A percentile compares a stretch with the other conserved stretches of the same genome.
These are phyloP conservation scores for Paratinospora sagittata DNA, from an alignment of 164 flowering plant genomes.

Conservation along the genomic window DNA sequence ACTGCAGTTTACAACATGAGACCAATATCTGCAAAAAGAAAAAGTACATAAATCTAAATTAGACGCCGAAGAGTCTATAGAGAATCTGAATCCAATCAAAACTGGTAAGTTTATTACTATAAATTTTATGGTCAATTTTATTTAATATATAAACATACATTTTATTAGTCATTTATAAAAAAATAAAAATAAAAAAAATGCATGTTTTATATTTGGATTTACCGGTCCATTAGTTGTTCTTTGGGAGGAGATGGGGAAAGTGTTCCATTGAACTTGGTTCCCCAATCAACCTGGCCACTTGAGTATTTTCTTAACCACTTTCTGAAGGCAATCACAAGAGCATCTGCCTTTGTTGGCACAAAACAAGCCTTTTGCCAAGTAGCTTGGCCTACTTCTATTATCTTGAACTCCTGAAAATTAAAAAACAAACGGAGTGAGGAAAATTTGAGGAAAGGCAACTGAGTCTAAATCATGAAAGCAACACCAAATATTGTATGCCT, in stretches of 20 bases:
- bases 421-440: background rate
- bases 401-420: conserved; percentile 55
- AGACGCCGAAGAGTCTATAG: background rate
- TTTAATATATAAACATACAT: background rate
- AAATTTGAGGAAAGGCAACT: background rate
- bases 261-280: conserved; percentile 38
- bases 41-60: background rate
- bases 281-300: conserved; percentile 64
- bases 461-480: no score
- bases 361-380: conserved; percentile 88
- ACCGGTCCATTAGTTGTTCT: conserved; percentile 87
- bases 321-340: conserved; percentile 62
- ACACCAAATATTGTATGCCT: no score
- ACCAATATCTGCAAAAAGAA: conserved; percentile 59
- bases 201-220: conserved; percentile 11
- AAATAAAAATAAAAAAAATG: background rate
- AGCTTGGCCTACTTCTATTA: conserved; percentile 46
- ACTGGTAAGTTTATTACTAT: background rate
- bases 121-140: no score
- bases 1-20: conserved; percentile 76
- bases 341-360: conserved; percentile 86
- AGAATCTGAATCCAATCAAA: background rate
- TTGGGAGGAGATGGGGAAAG: conserved; percentile 76
- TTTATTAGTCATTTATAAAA: background rate
- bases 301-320: conserved; percentile 78